These are phyloP conservation scores for Tanozyma kutaoensis DNA, from an alignment of 805 yeast genomes.

Conservation along the genomic window DNA sequence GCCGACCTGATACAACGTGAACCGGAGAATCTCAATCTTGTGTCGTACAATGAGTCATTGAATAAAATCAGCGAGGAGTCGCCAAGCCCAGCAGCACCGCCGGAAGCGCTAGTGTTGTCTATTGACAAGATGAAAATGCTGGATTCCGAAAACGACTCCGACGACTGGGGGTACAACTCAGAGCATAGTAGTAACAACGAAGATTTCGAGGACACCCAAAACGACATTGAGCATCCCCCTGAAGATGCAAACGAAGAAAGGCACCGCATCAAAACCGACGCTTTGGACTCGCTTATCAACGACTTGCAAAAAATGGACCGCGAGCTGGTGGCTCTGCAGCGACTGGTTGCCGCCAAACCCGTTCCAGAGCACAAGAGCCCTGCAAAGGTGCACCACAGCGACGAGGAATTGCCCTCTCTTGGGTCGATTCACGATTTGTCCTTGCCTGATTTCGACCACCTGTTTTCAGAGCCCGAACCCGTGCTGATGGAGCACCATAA, in stretches of 20 bases:
- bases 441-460: constrained; percentile 15
- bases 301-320: constrained; percentile 16
- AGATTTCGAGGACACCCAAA: neutral
- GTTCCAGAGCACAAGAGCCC: neutral
- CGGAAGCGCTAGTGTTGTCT: constrained; percentile 5
- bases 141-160: constrained; percentile 3
- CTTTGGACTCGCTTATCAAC: constrained; percentile 23
- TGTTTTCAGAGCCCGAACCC: constrained; percentile 7
- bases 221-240: neutral
- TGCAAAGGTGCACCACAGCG: neutral
- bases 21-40: constrained; percentile 15
- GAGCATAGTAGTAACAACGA: constrained; percentile 7
- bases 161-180: constrained; percentile 16
- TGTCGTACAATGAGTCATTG: neutral
- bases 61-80: neutral
- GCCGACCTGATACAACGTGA: constrained; percentile 27
- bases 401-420: constrained; percentile 10
- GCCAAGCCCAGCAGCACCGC: neutral
- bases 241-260: neutral
- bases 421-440: constrained; percentile 11
- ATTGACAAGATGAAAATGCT: constrained; percentile 4
- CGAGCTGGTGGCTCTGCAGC: neutral
- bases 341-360: neutral
- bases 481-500: constrained; percentile 11
- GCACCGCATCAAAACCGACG: constrained; percentile 11